Conservation (phyloP, 768 basidiomycete species). For the Leucosporidium yakuticum region DNA sequence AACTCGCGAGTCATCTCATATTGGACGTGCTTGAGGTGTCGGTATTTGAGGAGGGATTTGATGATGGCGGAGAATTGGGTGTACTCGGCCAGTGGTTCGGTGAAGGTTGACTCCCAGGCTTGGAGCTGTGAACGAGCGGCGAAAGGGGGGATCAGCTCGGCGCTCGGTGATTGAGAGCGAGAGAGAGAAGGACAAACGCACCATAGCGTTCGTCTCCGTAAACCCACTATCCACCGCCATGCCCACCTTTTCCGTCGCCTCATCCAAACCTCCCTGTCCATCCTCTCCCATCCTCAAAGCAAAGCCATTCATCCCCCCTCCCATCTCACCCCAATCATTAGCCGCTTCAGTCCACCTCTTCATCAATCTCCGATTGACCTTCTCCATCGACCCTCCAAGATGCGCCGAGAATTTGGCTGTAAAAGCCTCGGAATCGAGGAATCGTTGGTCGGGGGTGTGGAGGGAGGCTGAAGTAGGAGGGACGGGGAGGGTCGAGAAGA, state of each 20-base stretch:
- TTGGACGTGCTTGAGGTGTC: constrained; percentile 96
- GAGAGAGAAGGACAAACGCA: constrained; percentile 44
- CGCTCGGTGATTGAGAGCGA: neutral
- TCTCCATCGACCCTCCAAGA: constrained; percentile 87
- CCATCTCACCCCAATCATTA: constrained; percentile 39
- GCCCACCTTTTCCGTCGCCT: constrained; percentile 90
- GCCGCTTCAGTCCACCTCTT: constrained; percentile 84
- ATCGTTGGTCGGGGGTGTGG: constrained; percentile 88
- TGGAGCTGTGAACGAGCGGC: constrained; percentile 57
- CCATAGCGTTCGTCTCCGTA: constrained; percentile 82
- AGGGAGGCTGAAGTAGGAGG: constrained; percentile 74
- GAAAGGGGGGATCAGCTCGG: neutral
- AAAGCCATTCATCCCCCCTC: constrained; percentile 39
- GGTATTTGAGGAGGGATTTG: constrained; percentile 85
- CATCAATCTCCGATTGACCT: constrained; percentile 80
- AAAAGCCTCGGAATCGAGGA: constrained; percentile 91
- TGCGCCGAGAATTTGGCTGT: constrained; percentile 93
- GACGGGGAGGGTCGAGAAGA: constrained; percentile 77
- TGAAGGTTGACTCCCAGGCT: constrained; percentile 89
- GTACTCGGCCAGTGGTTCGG: constrained; percentile 93
- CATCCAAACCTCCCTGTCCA: constrained; percentile 55
- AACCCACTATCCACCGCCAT: constrained; percentile 93
- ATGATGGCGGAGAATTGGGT: constrained; percentile 90
- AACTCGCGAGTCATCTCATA: constrained; percentile 93
- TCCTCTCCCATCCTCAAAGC: constrained; percentile 68